phyloP scores from a whole-genome alignment of 2,329 filamentous ascomycete species.

The Immersiporthe knoxdaviesiana region DNA sequence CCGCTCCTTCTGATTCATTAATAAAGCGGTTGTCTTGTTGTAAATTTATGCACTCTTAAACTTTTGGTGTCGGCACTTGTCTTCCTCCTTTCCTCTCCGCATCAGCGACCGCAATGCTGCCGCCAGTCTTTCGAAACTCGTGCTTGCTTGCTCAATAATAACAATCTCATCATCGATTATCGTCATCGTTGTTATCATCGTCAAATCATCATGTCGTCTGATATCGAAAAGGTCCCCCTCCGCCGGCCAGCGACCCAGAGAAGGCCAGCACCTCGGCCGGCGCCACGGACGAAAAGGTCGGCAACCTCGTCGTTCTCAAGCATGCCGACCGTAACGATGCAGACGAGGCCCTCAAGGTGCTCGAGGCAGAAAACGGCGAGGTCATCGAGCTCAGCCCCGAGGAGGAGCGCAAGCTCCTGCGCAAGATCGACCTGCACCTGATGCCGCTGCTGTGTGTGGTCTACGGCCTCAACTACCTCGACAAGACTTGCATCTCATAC shows the following conservation, averaged over 20 bases:
- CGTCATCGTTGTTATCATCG: no score
- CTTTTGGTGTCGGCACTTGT: background rate
- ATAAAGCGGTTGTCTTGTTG: no score
- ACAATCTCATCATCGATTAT: no score
- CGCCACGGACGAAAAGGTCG: constrained; percentile 18
- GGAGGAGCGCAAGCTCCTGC: constrained; percentile 44
- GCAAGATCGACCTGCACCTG: constrained; percentile 51
- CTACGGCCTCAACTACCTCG: constrained; percentile 62
- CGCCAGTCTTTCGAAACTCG: background rate
- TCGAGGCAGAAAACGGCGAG: constrained; percentile 41
- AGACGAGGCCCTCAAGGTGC: constrained; percentile 48
- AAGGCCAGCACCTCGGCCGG: no score
- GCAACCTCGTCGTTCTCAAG: constrained; percentile 33
- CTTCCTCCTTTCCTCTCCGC: background rate
- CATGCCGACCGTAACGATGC: constrained; percentile 45
- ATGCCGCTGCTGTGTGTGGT: constrained; percentile 59
- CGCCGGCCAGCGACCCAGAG: constrained; percentile 20
- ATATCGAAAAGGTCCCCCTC: constrained; percentile 22
- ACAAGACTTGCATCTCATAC: constrained; percentile 49
- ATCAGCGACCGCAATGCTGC: background rate
- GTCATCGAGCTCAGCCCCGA: constrained; percentile 43
- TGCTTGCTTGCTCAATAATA: background rate
- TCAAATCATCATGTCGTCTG: constrained; percentile 19
- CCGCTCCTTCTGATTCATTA: background rate
- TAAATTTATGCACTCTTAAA: background rate